phyloP scores from a whole-genome alignment of 441 rosid species.

The Pelargonium citronellum region DNA sequence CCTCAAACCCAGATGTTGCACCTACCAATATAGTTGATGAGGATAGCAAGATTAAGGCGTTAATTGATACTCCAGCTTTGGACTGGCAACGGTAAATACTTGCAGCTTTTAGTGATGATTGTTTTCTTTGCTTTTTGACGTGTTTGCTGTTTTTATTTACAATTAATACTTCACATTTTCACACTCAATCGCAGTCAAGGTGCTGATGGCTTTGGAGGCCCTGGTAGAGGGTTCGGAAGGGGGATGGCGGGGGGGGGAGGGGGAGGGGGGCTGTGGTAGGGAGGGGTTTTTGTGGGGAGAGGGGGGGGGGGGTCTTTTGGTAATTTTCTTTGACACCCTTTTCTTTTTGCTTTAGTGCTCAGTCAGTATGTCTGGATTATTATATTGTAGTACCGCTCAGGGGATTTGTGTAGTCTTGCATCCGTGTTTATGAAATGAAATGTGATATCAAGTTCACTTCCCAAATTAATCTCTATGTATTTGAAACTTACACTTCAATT shows the following conservation, averaged over 20 bases:
- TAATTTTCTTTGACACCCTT: conserved; percentile 34
- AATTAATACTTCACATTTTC: neutral
- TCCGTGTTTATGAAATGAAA: neutral
- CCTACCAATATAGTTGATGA: conserved; percentile 79
- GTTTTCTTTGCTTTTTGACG: neutral
- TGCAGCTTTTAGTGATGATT: conserved; percentile 1
- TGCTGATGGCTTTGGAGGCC: conserved; percentile 56
- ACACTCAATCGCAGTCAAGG: conserved; percentile 57
- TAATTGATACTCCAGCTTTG: conserved; percentile 88
- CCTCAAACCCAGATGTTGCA: conserved; percentile 39
- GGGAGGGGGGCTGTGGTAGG: no score
- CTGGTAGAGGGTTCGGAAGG: conserved; percentile 95
- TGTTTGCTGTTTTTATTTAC: neutral
- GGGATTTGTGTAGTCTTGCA: neutral
- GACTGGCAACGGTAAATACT: conserved; percentile 87
- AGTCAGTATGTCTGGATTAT: neutral
- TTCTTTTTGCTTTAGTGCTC: conserved; percentile 9
- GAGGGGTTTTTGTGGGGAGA: no score
- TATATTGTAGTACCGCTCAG: neutral
- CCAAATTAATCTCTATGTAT: neutral
- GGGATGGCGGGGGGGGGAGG: conserved; percentile 86
- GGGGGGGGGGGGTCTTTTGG: no score
- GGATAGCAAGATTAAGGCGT: conserved; percentile 86
- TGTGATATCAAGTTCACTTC: conserved; percentile 9
- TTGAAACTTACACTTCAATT: conserved; percentile 18